A percentile compares a stretch with the other conserved stretches of the same genome.
These are phyloP conservation scores for Coniferiporia weirii DNA, from an alignment of 1,284 basidiomycete genomes.

Conservation along the genomic window DNA sequence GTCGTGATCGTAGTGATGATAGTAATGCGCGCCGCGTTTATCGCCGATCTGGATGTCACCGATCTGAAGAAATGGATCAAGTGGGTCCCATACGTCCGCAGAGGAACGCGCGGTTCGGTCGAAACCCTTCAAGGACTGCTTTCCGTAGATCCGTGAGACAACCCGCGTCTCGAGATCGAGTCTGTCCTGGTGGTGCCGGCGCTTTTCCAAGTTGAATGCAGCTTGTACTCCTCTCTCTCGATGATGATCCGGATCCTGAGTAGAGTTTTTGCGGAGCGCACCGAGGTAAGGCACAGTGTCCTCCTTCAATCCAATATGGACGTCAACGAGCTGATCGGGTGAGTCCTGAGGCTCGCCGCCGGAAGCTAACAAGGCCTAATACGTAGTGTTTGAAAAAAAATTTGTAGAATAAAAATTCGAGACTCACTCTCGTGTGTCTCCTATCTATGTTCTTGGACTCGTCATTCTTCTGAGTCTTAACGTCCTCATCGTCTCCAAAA, in stretches of 20 bases:
- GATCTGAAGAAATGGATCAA: conserved; percentile 23
- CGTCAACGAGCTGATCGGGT: not conserved
- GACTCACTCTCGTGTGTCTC: not conserved
- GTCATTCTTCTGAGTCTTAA: not conserved
- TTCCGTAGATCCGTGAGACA: conserved; percentile 5
- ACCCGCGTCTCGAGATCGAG: conserved; percentile 5
- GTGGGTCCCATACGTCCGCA: conserved; percentile 18
- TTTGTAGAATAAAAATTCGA: not conserved
- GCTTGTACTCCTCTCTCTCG: not conserved
- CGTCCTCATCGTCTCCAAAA: not conserved
- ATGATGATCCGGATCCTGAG: not conserved
- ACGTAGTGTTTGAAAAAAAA: not conserved
- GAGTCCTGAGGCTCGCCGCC: conserved; percentile 2
- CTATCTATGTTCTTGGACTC: not conserved
- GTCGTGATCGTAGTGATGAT: conserved; percentile 21
- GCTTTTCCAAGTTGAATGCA: conserved; percentile 9
- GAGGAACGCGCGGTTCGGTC: too few species aligned
- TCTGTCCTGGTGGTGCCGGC: not conserved
- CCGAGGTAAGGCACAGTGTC: not conserved
- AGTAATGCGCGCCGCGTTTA: conserved; percentile 14
- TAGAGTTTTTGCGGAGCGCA: not conserved
- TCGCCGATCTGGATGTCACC: conserved; percentile 24
- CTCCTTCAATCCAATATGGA: not conserved
- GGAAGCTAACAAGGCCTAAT: not conserved
- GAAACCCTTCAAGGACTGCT: not conserved